Base-by-base conservation (phyloP, 2,329 filamentous ascomycete species). In the Geosmithia flava region DNA sequence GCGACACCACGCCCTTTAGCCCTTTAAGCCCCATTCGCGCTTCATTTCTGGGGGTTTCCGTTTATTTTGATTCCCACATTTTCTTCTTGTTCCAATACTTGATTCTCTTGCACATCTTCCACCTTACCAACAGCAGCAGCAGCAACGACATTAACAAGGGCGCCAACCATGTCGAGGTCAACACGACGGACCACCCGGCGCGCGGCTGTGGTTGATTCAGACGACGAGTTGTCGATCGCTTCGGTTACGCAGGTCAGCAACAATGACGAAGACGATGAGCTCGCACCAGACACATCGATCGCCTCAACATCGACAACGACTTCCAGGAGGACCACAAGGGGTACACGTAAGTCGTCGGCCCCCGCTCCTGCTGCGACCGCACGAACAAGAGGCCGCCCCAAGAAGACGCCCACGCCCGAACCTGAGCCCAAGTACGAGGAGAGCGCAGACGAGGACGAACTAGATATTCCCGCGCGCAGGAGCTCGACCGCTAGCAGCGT, bases 221-320 rank as follows among this genome's bases (percentile, higher is more conserved):
- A 91, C 42, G 87, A 91, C 42, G 80, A 85, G 53, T 70, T 77
- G 56, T 70, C 75, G 52, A 72, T 78, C 58, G 73, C 77, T 47
- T 68, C 61, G 42, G 20, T 27, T 33, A 47, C 41, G 17, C 33
- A 42, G 62, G 55, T 59, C 51, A 72, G 78, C 16, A 75, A 83
- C 27, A 78, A 84, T 3, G 73, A 69, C 46, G 85, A 86, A 53
- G 84, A 90, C 46, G 87, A 90, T 46, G 87, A 95, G 46, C 93
- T 89, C 58, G 85, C 84, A 43, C 88, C 88, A 2, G 84, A 83
- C 45, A 76, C 46, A 33, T 33, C 43, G 33, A 13, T 37, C 33
- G 33, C 33, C 33, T 37, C 33, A 16, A 37, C 33, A 37, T 37
- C 33, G 11, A 37, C 33, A 20, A 20, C 7, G 2, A 33, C 49